Evolutionary conservation across 768 basidiomycete genomes (phyloP).

Genomic region (Pulveroboletus sp.): DNA sequence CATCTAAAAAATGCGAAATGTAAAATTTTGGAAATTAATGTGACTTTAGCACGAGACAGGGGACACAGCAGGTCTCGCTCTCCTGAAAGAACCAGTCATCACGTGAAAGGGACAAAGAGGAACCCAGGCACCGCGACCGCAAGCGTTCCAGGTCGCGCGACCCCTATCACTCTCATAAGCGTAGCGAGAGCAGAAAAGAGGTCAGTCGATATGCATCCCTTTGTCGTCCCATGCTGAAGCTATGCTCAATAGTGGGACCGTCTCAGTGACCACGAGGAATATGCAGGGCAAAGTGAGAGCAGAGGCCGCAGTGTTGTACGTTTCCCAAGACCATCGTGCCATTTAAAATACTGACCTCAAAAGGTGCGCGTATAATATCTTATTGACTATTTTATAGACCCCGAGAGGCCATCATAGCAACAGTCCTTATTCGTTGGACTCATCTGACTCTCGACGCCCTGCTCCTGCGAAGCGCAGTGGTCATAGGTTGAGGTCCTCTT

Average conservation of each 20-base stretch:
- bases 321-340: background rate
- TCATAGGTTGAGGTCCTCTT: slow-evolving; percentile 20
- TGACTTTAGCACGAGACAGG: slow-evolving; percentile 18
- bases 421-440: slow-evolving; percentile 20
- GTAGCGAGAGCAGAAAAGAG: slow-evolving; percentile 3
- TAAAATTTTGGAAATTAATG: background rate
- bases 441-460: slow-evolving; percentile 15
- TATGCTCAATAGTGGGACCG: slow-evolving; percentile 7
- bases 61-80: slow-evolving; percentile 25
- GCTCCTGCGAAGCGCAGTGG: slow-evolving; percentile 15
- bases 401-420: slow-evolving; percentile 13
- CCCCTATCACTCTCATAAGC: slow-evolving; percentile 8
- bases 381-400: slow-evolving; percentile 16
- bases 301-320: slow-evolving; percentile 31
- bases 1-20: slow-evolving; percentile 3
- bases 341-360: slow-evolving; percentile 19
- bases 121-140: slow-evolving; percentile 4
- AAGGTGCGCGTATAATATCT: slow-evolving; percentile 20
- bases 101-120: slow-evolving; percentile 10
- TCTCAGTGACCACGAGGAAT: slow-evolving; percentile 2
- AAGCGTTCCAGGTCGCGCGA: slow-evolving; percentile 25
- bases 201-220: background rate
- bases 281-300: slow-evolving; percentile 1
- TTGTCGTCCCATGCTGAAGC: background rate
- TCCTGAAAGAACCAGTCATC: slow-evolving; percentile 11